Evolutionary conservation across 352 stramenopile genomes (phyloP), one percentile per base, ranked within the genome.

Genomic region (Phytophthora sojae): DNA sequence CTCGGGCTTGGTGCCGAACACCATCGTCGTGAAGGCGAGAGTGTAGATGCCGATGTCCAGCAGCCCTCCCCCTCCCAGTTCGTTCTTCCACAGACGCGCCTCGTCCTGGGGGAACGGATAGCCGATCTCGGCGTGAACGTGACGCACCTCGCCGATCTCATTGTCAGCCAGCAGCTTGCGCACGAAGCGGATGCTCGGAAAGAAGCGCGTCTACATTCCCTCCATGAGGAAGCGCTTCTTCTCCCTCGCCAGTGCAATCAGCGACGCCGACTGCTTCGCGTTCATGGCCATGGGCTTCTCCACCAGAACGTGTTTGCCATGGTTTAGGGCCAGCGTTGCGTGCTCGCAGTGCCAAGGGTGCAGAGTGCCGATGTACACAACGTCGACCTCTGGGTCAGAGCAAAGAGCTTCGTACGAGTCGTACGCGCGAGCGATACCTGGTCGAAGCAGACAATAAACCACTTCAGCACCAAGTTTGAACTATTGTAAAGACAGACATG

Each of bases 231-330:
- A 95, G 6, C 94, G 67, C 1, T 90, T 73, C 61, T 92, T 93
- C 56, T 88, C 75, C 37, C 83, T 58, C 1, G 89, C 89, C 5
- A 95, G 57, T 4, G 73, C 55, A 42, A 90, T 82, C 21, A 96
- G 72, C 44, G 90, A 83, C 19, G 85, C 61, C 4, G 88, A 90
- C 75, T 98, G 88, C 14, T 79, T 57, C 51, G 72, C 61, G 60
- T 97, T 91, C 91, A 98, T 91, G 6, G 88, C 83, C 82, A 98
- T 96, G 7, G 94, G 95, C 70, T 98, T 98, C 72, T 98, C 95
- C 47, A 98, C 84, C 8, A 98, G 71, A 19, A 98, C 90, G 76
- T 98, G 93, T 73, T 98, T 98, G 58, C 83, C 83, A 57, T 92
- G 82, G 17, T 80, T 69, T 0, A 98, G 68, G 21, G 90, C 95